phyloP scores from a whole-genome alignment of 257 asterid genomes.

The Verbena officinalis region DNA sequence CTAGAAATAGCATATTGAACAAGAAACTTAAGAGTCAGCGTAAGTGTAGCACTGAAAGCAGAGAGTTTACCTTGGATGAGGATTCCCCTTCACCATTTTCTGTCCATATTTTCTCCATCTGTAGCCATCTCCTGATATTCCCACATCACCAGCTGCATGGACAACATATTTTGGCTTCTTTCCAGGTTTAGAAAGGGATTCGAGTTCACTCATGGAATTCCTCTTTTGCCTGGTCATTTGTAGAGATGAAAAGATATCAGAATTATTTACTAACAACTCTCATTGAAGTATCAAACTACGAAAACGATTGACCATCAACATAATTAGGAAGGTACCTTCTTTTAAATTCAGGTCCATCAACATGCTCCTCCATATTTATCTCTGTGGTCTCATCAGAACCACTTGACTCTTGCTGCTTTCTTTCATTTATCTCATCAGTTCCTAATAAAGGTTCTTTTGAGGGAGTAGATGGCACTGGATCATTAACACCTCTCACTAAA shows the following conservation, averaged over 20 bases:
- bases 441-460: conserved; percentile 45
- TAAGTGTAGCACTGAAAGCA: conserved; percentile 19
- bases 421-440: conserved; percentile 38
- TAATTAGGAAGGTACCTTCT: conserved; percentile 50
- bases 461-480: conserved; percentile 47
- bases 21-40: conserved; percentile 24
- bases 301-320: conserved; percentile 19
- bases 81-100: conserved; percentile 97
- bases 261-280: conserved; percentile 19
- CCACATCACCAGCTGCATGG: conserved; percentile 87
- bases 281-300: conserved; percentile 12
- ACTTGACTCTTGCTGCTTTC: conserved; percentile 52
- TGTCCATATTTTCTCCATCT: conserved; percentile 99
- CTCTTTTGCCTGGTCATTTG: conserved; percentile 61
- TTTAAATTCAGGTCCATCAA: conserved; percentile 56
- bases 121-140: conserved; percentile 91
- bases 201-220: conserved; percentile 47
- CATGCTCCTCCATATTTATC: conserved; percentile 46
- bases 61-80: conserved; percentile 78
- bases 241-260: conserved; percentile 34
- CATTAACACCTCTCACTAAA: conserved; percentile 32
- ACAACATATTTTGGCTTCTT: conserved; percentile 86
- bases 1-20: conserved; percentile 8
- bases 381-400: conserved; percentile 63
- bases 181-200: conserved; percentile 53